phyloP scores from a whole-genome alignment of 257 asterid species.

The Solanum sejunctum region DNA sequence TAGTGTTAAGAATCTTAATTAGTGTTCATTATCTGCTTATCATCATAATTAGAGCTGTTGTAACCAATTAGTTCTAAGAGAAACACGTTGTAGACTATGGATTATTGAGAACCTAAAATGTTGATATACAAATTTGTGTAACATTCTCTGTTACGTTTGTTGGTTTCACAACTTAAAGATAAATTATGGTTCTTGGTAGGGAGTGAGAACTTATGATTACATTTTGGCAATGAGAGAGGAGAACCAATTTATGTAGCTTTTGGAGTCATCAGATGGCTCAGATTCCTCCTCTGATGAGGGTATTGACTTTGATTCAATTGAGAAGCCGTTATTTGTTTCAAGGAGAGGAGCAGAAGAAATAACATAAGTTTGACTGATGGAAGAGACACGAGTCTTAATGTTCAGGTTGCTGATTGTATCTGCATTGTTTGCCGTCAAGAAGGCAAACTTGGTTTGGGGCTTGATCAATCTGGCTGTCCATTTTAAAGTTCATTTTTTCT shows the following conservation, averaged over 20 bases:
- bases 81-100: not conserved
- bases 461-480: not conserved
- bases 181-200: conserved; percentile 31
- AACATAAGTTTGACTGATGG: too few relatives aligned
- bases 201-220: conserved; percentile 91
- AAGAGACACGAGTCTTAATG: too few relatives aligned
- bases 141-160: not conserved
- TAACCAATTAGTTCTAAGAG: not conserved
- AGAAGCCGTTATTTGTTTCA: conserved; percentile 20
- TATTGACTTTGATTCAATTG: conserved; percentile 41
- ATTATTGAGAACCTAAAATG: not conserved
- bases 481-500: not conserved
- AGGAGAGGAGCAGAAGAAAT: too few relatives aligned
- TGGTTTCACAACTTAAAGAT: not conserved
- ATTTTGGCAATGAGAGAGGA: conserved; percentile 91
- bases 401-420: too few relatives aligned
- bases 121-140: not conserved
- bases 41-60: not conserved
- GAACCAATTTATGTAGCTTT: conserved; percentile 35
- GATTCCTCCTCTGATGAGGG: conserved; percentile 64
- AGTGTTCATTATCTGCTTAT: not conserved
- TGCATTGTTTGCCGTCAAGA: too few relatives aligned
- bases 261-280: conserved; percentile 63
- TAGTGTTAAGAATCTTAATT: not conserved
- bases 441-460: too few relatives aligned